Percentiles rank a stretch among this genome's conserved stretches.
phyloP scores from a whole-genome alignment of 768 basidiomycete genomes.

The Termitomyces sp. region DNA sequence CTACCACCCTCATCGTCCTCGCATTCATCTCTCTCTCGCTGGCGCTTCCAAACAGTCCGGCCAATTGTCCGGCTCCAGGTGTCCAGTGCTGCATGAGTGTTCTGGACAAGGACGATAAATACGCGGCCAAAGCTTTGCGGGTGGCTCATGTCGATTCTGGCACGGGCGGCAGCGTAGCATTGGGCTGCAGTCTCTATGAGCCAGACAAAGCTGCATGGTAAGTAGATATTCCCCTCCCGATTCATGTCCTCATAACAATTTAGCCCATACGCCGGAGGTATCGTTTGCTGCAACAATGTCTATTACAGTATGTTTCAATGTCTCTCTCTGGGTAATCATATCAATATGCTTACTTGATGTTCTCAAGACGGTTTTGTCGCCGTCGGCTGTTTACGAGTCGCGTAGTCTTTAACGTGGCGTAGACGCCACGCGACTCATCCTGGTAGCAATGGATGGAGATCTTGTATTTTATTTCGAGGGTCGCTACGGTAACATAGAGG shows the following conservation, averaged over 20 bases:
- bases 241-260: neutral
- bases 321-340: neutral
- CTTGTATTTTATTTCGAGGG: neutral
- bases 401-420: neutral
- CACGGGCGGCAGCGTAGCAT: neutral
- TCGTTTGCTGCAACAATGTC: slow-evolving; percentile 5
- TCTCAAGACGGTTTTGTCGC: neutral
- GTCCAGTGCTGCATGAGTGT: slow-evolving; percentile 7
- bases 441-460: neutral
- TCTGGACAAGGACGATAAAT: neutral
- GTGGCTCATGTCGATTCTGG: neutral
- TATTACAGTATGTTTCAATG: slow-evolving; percentile 5
- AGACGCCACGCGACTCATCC: neutral
- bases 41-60: neutral
- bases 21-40: neutral
- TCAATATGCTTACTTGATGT: neutral
- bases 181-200: neutral
- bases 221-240: neutral
- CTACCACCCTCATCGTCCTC: neutral
- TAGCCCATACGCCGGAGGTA: slow-evolving; percentile 1
- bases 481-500: neutral
- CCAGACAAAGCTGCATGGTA: slow-evolving; percentile 5
- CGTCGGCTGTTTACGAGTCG: slow-evolving; percentile 2
- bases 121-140: neutral
- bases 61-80: slow-evolving; percentile 4